Evolutionary conservation across 352 stramenopile genomes (phyloP), one percentile per base, ranked within the genome.

Genomic region (Pythium brachiatum): DNA sequence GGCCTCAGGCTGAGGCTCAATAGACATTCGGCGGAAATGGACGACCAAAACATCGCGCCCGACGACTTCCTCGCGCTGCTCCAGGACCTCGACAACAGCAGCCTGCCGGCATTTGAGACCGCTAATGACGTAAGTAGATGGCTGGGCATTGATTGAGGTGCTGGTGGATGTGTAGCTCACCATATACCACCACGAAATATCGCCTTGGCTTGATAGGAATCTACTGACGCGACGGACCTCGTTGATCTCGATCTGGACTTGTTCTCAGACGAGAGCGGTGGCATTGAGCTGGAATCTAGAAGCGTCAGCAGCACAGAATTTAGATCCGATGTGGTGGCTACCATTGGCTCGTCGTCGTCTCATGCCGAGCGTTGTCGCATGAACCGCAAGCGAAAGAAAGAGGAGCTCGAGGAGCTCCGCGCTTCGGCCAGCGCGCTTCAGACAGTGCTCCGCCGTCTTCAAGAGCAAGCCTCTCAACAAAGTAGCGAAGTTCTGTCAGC

Each of bases 351-450:
- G 23, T 44, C 32, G 9, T 16, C 25, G 2, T 56, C 60, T 2
- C 60, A 61, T 34, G 60, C 29, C 16, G 52, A 61, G 18, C 60
- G 60, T 32, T 67, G 60, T 18, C 60, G 60, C 3, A 9, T 57
- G 32, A 67, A 67, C 20, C 39, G 60, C 16, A 67, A 67, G 32
- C 52, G 60, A 11, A 67, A 67, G 53, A 67, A 67, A 26, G 29
- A 54, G 20, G 60, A 67, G 26, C 25, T 67, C 41, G 41, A 47
- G 1, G 60, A 61, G 21, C 43, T 67, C 7, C 60, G 60, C 12
- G 5, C 31, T 7, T 47, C 43, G 12, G 60, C 44, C 3, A 13
- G 25, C 6, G 16, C 32, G 16, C 53, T 67, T 16, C 26, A 61
- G 43, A n/a, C 21, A 18, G 60, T 25, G n/a, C 43, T 67, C 13